Evolutionary conservation across 495 filamentous ascomycete genomes (phyloP), one percentile per base, ranked within the genome.

Genomic region (Trichoderma gamsii): DNA sequence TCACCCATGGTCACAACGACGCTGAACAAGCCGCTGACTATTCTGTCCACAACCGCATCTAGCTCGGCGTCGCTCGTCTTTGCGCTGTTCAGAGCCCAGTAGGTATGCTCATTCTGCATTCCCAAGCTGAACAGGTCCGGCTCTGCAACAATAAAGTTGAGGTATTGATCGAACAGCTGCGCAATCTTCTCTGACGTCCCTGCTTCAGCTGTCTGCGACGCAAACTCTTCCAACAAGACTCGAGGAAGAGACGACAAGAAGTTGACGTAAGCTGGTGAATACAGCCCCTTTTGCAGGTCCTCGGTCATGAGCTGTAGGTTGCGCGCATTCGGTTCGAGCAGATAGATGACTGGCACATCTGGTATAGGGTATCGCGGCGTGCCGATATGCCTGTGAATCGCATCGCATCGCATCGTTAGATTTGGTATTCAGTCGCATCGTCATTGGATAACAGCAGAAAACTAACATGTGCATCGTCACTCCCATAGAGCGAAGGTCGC

Each of bases 131-230:
- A 99, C 0, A 98, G 82, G 76, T 98, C 95, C 2, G 95, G 94
- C 78, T 99, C 96, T 18, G 88, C 90, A 63, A 97, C 94, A 67
- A 98, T 90, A 75, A 98, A 99, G 75, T 99, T 99, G 49, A 99
- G 84, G 69, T 98, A 97, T 74, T 99, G 96, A 75, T 99, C 96
- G 72, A 89, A 99, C 43, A 99, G 88, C 72, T 97, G 93, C 18
- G 92, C 87, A 66, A 99, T 90, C 70, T 89, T 87, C 71, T 97
- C 94, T 3, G 92, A 86, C 3, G 92, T 95, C 15, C 88, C 90
- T 23, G 90, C 88, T 25, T 89, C 78, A 1, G 92, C 96, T 44
- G 95, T 94, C 74, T 96, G 87, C 21, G 89, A 84, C 9, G 93
- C 96, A 75, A 98, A 98, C 70, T 98, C 94, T 82, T 99, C 96